Conservation (phyloP, 2,329 filamentous ascomycete species). For the Nemania sp. region DNA sequence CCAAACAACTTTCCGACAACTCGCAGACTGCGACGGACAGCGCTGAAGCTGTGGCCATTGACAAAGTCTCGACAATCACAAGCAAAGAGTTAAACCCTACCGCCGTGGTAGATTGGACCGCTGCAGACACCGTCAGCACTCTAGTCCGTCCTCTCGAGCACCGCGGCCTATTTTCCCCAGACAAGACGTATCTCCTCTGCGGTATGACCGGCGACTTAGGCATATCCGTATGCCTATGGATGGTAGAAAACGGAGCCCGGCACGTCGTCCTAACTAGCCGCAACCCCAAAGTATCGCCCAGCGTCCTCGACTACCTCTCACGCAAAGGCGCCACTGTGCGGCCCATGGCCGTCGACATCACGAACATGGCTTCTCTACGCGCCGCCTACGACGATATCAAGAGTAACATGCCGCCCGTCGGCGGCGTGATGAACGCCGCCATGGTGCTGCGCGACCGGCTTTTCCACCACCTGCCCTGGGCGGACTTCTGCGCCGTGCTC, state of each 20-base stretch:
- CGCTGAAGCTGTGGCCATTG: background rate
- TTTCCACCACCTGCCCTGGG: background rate
- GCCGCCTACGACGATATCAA: background rate
- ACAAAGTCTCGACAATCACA: background rate
- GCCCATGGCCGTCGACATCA: background rate
- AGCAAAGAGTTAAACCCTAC: background rate
- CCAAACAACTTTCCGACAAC: background rate
- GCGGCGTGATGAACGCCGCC: background rate
- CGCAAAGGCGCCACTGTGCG: background rate
- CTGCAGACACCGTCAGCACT: background rate
- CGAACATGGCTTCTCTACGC: background rate
- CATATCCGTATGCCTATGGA: conserved; percentile 42
- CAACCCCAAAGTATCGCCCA: background rate
- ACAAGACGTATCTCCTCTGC: conserved; percentile 41
- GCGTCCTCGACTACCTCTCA: background rate
- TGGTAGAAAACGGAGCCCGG: conserved; percentile 42
- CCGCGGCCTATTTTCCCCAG: background rate
- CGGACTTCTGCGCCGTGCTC: conserved; percentile 34
- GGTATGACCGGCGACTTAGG: conserved; percentile 42
- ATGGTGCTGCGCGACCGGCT: background rate
- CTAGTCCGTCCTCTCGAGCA: background rate
- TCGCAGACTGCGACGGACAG: background rate
- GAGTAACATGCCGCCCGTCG: conserved; percentile 6
- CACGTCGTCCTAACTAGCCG: conserved; percentile 44
- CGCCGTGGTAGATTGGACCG: conserved; percentile 40